phyloP scores from a whole-genome alignment of 495 filamentous ascomycete genomes.

The Penicillium desertorum region DNA sequence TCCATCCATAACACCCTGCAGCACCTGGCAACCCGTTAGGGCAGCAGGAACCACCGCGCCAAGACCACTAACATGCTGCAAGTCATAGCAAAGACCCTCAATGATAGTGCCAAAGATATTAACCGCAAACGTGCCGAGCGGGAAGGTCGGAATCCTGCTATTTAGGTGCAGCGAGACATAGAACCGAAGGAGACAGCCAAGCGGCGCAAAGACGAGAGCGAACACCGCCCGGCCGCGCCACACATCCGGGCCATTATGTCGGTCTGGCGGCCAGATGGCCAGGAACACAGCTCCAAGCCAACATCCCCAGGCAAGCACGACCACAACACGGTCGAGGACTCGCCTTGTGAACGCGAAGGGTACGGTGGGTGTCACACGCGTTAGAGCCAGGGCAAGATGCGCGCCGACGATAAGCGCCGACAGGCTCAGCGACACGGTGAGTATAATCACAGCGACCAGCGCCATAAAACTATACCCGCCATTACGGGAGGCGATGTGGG shows the following conservation, averaged over 20 bases:
- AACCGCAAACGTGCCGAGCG: constrained; percentile 83
- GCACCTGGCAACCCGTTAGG: constrained; percentile 68
- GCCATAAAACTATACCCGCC: constrained; percentile 84
- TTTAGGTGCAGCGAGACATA: constrained; percentile 67
- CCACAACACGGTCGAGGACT: constrained; percentile 60
- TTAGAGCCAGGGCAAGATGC: constrained; percentile 68
- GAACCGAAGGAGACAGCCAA: constrained; percentile 75
- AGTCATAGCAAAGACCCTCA: constrained; percentile 66
- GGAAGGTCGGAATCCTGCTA: constrained; percentile 64
- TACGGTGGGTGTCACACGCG: constrained; percentile 52
- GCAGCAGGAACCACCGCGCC: constrained; percentile 24
- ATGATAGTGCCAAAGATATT: constrained; percentile 75
- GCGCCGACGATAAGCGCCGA: constrained; percentile 48
- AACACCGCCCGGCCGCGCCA: constrained; percentile 79
- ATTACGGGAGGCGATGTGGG: constrained; percentile 49
- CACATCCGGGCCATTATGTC: constrained; percentile 28
- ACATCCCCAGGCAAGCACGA: constrained; percentile 63
- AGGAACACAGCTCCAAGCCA: constrained; percentile 83
- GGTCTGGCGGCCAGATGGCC: constrained; percentile 70
- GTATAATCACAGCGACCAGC: constrained; percentile 64
- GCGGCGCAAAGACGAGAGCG: constrained; percentile 80
- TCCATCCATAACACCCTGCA: constrained; percentile 84
- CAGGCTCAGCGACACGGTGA: constrained; percentile 66
- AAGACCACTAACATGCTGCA: constrained; percentile 56
- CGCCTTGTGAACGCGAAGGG: constrained; percentile 55